Conservation (phyloP, 192 early-diverging fungal species). For the Backusella sp. region DNA sequence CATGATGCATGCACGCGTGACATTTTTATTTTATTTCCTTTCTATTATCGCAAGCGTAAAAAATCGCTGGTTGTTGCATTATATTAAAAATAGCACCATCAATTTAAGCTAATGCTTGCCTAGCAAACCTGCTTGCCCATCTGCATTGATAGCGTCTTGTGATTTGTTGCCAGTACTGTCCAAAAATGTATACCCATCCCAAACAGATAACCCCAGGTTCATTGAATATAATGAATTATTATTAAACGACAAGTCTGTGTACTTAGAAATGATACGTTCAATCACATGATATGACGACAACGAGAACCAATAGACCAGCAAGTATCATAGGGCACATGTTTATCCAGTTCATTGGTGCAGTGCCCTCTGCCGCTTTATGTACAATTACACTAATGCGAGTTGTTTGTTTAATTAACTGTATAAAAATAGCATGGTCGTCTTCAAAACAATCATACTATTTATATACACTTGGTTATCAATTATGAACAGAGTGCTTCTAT, state of each 20-base stretch:
- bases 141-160: constrained; percentile 33
- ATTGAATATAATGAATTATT: constrained; percentile 48
- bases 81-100: not conserved
- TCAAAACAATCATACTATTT: constrained; percentile 19
- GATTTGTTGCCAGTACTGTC: constrained; percentile 32
- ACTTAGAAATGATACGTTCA: constrained; percentile 49
- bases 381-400: constrained; percentile 42
- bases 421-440: not conserved
- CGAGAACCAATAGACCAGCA: constrained; percentile 37
- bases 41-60: not conserved
- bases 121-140: constrained; percentile 36
- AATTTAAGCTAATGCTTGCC: not conserved
- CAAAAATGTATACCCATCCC: constrained; percentile 37
- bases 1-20: constrained; percentile 6
- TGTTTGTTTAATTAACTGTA: not conserved
- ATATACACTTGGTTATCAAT: constrained; percentile 53
- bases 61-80: not conserved
- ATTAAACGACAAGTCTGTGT: constrained; percentile 32
- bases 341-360: constrained; percentile 41
- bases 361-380: constrained; percentile 31
- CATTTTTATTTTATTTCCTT: not conserved
- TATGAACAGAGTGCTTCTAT: not conserved
- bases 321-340: constrained; percentile 53
- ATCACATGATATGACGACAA: constrained; percentile 16
- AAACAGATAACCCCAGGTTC: constrained; percentile 22